These are phyloP conservation scores for Diaporthe ampelina DNA, from an alignment of 2,329 filamentous ascomycete species.

Conservation along the genomic window DNA sequence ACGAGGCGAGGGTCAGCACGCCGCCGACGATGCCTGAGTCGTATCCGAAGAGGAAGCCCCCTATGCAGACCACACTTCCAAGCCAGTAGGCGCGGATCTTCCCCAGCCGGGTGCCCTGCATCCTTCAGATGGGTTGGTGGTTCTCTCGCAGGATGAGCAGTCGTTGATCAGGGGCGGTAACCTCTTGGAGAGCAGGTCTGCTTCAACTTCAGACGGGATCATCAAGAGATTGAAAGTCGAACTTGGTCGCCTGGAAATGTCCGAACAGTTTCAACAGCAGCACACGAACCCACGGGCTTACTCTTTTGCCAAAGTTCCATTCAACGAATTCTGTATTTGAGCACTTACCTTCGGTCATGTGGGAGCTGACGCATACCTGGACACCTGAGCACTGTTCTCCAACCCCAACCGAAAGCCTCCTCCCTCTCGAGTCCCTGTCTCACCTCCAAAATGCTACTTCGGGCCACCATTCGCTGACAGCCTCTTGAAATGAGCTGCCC, in stretches of 20 bases:
- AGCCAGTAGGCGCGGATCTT: slow-evolving; percentile 65
- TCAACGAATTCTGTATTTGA: background rate
- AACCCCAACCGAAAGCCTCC: background rate
- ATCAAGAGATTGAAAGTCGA: background rate
- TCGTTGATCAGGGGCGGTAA: background rate
- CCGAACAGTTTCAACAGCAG: background rate
- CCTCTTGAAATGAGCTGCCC: background rate
- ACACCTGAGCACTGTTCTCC: slow-evolving; percentile 2
- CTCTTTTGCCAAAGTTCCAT: background rate
- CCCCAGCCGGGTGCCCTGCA: slow-evolving; percentile 51
- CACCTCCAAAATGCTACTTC: background rate
- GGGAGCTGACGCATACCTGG: slow-evolving; percentile 7
- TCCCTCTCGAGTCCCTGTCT: background rate
- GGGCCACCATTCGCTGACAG: background rate
- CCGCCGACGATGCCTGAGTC: slow-evolving; percentile 56
- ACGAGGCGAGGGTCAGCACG: slow-evolving; percentile 49
- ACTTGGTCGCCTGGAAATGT: background rate
- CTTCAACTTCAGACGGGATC: background rate
- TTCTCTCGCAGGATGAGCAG: background rate
- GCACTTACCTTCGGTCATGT: background rate
- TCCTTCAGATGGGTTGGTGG: background rate
- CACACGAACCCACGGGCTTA: background rate
- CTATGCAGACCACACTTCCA: slow-evolving; percentile 64
- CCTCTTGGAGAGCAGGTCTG: background rate
- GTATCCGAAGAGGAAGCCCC: slow-evolving; percentile 63